Evolutionary conservation across 805 yeast species (phyloP), one percentile per base, ranked within the genome.

Genomic region (Grigorovia jiainica): DNA sequence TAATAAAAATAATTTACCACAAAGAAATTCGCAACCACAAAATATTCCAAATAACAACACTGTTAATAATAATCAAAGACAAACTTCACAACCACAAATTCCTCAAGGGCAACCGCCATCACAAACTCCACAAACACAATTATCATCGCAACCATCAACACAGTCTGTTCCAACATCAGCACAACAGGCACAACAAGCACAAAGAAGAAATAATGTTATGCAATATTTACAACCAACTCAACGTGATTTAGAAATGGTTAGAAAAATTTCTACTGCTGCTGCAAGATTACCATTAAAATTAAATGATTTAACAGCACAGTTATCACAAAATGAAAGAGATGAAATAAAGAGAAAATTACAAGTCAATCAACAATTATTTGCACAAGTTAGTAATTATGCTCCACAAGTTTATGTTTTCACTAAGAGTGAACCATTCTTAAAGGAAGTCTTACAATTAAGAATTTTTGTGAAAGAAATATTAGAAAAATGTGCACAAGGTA

Each of bases 371-470:
- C 82, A 76, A 52, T 70, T 82, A 48, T 77, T 75, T 59, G 71
- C 78, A 30, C 73, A 80, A 47, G 81, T 82, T 15, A 94, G 86
- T 55, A 80, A 80, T 46, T 68, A 87, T 34, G 76, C 85, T 33
- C 87, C 94, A 30, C 79, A 83, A 54, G 85, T 84, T 53, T 87
- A 75, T 55, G 73, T 82, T 44, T 68, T 85, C 46, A 82, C 95
- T 1, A 78, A 80, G 51, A 83, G 82, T 58, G 73, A 71, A 38
- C 84, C 79, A 39, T 89, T 85, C 8, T 82, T 95, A 1, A 78
- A 76, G 53, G 75, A 84, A 50, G 72, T 87, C 45, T 71, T 87
- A 45, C 89, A 83, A 56, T 76, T 84, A 70, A 79, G 86, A 61
- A 72, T 78, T 46, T 80, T 86, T 80, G 78, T 85, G 35, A 80